Conservation (phyloP, 2,329 filamentous ascomycete species). For the Blumeriella jaapii region DNA sequence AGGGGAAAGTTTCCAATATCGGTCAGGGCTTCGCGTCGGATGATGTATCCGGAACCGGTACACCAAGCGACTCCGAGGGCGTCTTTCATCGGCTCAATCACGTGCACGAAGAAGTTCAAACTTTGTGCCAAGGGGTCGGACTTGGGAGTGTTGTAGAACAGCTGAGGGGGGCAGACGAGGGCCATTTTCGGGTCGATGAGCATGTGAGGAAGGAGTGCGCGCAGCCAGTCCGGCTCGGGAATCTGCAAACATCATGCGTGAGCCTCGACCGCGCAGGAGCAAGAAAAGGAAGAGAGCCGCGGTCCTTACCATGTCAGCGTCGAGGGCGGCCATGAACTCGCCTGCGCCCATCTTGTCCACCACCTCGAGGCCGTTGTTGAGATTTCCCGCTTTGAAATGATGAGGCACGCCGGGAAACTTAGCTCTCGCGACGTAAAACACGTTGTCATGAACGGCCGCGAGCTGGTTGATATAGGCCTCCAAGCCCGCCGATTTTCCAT, state of each 20-base stretch:
- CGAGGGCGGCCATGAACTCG: constrained; percentile 49
- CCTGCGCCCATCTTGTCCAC: constrained; percentile 34
- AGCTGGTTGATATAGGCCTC: constrained; percentile 28
- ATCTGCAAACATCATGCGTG: too few relatives aligned
- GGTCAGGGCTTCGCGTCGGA: constrained; percentile 46
- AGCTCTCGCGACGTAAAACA: constrained; percentile 40
- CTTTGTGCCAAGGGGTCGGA: constrained; percentile 44
- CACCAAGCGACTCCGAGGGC: constrained; percentile 45
- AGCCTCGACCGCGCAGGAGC: background rate
- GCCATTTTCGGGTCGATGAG: constrained; percentile 43
- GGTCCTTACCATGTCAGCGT: constrained; percentile 45
- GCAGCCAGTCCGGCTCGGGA: constrained; percentile 47
- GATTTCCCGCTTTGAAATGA: constrained; percentile 54
- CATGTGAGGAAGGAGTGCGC: constrained; percentile 46
- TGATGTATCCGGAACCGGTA: constrained; percentile 51
- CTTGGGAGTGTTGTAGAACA: constrained; percentile 50
- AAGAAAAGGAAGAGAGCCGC: background rate
- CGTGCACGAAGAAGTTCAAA: constrained; percentile 46
- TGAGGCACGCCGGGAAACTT: constrained; percentile 37
- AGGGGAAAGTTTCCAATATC: constrained; percentile 51
- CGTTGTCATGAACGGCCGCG: constrained; percentile 30
- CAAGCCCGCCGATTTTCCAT: constrained; percentile 36
- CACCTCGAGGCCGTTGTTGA: constrained; percentile 32
- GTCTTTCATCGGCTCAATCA: constrained; percentile 36
- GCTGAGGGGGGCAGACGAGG: constrained; percentile 47